phyloP scores from a whole-genome alignment of 805 yeast species.

The Scheffersomyces coipomensis region DNA sequence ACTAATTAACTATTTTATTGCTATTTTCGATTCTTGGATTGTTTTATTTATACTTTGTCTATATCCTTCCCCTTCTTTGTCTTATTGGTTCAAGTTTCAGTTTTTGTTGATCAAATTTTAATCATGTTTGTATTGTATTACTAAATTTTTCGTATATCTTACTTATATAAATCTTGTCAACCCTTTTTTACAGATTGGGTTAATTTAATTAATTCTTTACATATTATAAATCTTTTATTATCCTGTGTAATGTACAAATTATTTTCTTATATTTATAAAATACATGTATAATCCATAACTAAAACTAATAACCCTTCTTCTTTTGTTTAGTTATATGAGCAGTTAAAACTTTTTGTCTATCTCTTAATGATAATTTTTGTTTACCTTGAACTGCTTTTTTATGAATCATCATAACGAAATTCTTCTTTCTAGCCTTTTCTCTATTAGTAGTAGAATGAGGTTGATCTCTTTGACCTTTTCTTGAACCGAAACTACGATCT shows the following conservation, averaged over 20 bases:
- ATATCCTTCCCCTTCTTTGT: no score
- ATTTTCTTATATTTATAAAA: no score
- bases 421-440: conserved; percentile 98
- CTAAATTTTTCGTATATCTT: no score
- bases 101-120: background rate
- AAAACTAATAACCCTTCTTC: conserved; percentile 65
- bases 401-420: conserved; percentile 98
- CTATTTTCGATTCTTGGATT: background rate
- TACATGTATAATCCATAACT: background rate
- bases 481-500: conserved; percentile 88
- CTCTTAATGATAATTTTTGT: conserved; percentile 84
- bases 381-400: conserved; percentile 93
- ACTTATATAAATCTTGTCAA: no score
- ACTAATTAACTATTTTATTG: background rate
- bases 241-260: background rate
- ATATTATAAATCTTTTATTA: background rate
- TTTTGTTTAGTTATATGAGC: conserved; percentile 91
- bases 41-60: no score
- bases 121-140: background rate
- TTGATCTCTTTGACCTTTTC: conserved; percentile 73
- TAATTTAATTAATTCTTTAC: no score
- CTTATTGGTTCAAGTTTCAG: background rate
- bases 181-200: no score
- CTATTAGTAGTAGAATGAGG: conserved; percentile 89
- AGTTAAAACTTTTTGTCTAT: conserved; percentile 79